phyloP scores from a whole-genome alignment of 306 rosid genomes.

The Ammopiptanthus mongolicus region DNA sequence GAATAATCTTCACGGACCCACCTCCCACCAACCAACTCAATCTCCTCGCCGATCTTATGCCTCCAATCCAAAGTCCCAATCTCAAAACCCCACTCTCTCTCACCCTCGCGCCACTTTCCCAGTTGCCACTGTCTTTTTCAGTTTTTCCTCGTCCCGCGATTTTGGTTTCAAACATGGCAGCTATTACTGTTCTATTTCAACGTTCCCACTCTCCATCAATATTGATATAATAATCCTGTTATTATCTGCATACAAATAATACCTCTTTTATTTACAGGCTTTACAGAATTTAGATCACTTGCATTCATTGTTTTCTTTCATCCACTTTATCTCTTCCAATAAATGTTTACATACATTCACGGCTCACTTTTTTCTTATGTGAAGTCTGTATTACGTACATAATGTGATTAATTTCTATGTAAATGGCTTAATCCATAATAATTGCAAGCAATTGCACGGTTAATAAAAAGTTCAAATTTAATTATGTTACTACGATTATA shows the following conservation, averaged over 20 bases:
- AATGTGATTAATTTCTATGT: no score
- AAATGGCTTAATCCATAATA: no score
- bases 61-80: background rate
- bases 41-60: background rate
- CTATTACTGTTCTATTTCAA: background rate
- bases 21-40: constrained; percentile 32
- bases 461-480: no score
- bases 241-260: no score
- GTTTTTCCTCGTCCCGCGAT: background rate
- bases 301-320: no score
- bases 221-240: background rate
- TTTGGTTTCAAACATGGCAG: constrained; percentile 16
- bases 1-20: constrained; percentile 23
- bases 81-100: background rate
- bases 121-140: background rate
- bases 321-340: no score
- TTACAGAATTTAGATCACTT: no score
- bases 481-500: no score
- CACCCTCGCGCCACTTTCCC: no score
- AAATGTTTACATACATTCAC: background rate
- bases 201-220: background rate
- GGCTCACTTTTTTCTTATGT: background rate
- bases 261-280: no score
- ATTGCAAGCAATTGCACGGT: no score
- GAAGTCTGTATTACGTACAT: background rate